These are phyloP conservation scores for Inonotus obliquus DNA, from an alignment of 1,284 basidiomycete genomes.

Conservation along the genomic window DNA sequence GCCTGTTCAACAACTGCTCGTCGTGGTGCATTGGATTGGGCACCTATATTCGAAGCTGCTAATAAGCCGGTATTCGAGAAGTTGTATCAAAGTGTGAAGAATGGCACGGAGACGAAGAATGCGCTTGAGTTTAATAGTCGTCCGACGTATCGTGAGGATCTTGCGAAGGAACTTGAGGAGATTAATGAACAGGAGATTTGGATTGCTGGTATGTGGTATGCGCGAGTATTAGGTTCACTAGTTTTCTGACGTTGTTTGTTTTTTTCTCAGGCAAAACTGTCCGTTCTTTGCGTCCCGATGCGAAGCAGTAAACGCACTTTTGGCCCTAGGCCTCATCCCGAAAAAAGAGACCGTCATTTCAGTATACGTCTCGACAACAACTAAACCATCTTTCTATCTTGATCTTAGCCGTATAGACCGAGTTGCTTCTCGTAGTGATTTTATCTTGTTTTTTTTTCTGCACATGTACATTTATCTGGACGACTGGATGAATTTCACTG, in stretches of 20 bases:
- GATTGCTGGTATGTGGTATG: conserved; percentile 71
- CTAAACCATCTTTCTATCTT: too few relatives aligned
- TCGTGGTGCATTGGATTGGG: conserved; percentile 98
- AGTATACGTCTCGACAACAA: too few relatives aligned
- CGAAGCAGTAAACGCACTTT: conserved; percentile 39
- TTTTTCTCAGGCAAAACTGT: conserved; percentile 58
- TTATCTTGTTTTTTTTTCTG: not conserved
- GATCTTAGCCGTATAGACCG: not conserved
- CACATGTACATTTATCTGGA: not conserved
- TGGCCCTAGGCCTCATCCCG: not conserved
- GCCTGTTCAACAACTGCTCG: conserved; percentile 99
- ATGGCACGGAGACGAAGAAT: conserved; percentile 96
- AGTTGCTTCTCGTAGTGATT: not conserved
- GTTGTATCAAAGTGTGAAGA: conserved; percentile 91
- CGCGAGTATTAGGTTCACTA: conserved; percentile 8
- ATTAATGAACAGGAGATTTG: conserved; percentile 99
- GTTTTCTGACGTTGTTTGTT: conserved; percentile 1
- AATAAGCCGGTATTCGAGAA: conserved; percentile 92
- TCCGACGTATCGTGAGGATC: conserved; percentile 89
- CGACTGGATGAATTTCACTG: not conserved
- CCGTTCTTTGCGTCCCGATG: conserved; percentile 73
- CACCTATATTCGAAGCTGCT: conserved; percentile 94
- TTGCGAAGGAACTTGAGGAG: conserved; percentile 90
- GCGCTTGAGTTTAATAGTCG: conserved; percentile 95
- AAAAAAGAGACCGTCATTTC: conserved; percentile 8